These are phyloP conservation scores for Heterococcus sp. DNA, from an alignment of 108 stramenopile genomes.

Conservation along the genomic window DNA sequence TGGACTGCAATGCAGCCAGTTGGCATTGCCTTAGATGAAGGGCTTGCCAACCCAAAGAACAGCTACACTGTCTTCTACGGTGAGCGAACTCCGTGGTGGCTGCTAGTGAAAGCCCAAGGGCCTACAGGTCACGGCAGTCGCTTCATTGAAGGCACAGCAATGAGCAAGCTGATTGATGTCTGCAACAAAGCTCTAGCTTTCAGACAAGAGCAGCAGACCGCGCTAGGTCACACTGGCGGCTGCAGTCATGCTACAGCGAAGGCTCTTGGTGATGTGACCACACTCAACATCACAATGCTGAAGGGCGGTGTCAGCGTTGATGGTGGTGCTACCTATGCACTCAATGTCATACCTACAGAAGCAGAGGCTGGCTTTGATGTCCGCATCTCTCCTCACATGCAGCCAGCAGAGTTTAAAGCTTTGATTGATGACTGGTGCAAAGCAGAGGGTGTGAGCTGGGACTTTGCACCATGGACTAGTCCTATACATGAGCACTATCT, in stretches of 20 bases:
- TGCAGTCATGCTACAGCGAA: conserved; percentile 63
- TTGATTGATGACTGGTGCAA: neutral
- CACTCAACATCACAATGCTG: conserved; percentile 86
- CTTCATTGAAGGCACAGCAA: conserved; percentile 85
- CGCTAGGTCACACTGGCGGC: conserved; percentile 64
- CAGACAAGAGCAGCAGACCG: conserved; percentile 80
- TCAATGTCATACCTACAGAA: conserved; percentile 69
- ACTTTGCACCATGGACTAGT: no score
- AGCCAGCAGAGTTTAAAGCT: neutral
- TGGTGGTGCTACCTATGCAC: conserved; percentile 8
- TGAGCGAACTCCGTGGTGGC: conserved; percentile 83
- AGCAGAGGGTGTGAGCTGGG: neutral
- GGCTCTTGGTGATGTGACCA: conserved; percentile 88
- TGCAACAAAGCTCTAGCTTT: conserved; percentile 77
- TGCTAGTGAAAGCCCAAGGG: conserved; percentile 78
- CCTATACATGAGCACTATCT: no score
- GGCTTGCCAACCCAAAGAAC: conserved; percentile 59
- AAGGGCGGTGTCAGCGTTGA: conserved; percentile 73
- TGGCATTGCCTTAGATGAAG: conserved; percentile 53
- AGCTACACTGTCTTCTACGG: conserved; percentile 90
- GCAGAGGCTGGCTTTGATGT: neutral
- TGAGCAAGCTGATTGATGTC: conserved; percentile 76
- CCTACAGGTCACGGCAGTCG: no score
- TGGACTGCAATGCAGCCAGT: conserved; percentile 54
- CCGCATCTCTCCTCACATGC: neutral